Percentiles rank a stretch among this genome's conserved stretches.
phyloP scores from a whole-genome alignment of 768 basidiomycete species.

The Suillus cothurnatus region DNA sequence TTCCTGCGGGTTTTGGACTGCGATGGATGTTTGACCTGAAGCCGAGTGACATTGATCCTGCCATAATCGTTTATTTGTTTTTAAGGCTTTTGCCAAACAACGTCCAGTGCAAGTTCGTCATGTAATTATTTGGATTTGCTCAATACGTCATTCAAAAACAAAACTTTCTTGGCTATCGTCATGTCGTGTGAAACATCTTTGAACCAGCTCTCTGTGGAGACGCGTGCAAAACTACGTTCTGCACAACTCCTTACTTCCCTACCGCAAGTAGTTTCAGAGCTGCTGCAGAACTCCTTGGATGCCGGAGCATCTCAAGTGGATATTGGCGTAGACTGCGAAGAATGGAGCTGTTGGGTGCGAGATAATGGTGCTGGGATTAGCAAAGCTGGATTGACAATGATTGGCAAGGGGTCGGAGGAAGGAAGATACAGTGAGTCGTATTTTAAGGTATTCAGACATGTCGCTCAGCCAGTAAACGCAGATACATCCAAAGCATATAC shows the following conservation, averaged over 20 bases:
- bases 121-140: neutral
- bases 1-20: neutral
- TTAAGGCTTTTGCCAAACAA: constrained; percentile 26
- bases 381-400: constrained; percentile 53
- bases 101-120: neutral
- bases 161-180: neutral
- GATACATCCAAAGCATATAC: constrained; percentile 75
- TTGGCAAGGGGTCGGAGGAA: constrained; percentile 53
- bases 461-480: constrained; percentile 28
- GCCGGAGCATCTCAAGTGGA: constrained; percentile 71
- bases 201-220: constrained; percentile 56
- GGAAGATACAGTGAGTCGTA: constrained; percentile 70
- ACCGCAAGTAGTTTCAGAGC: constrained; percentile 77
- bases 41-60: neutral
- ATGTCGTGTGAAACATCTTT: constrained; percentile 25
- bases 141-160: neutral
- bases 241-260: constrained; percentile 84
- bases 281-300: constrained; percentile 90
- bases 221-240: constrained; percentile 75
- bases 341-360: constrained; percentile 83
- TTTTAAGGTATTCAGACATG: neutral
- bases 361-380: constrained; percentile 85
- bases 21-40: neutral
- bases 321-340: constrained; percentile 69
- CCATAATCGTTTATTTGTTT: constrained; percentile 31